phyloP scores from a whole-genome alignment of 1,139 yeast species.

The Geotrichum fermentans region DNA sequence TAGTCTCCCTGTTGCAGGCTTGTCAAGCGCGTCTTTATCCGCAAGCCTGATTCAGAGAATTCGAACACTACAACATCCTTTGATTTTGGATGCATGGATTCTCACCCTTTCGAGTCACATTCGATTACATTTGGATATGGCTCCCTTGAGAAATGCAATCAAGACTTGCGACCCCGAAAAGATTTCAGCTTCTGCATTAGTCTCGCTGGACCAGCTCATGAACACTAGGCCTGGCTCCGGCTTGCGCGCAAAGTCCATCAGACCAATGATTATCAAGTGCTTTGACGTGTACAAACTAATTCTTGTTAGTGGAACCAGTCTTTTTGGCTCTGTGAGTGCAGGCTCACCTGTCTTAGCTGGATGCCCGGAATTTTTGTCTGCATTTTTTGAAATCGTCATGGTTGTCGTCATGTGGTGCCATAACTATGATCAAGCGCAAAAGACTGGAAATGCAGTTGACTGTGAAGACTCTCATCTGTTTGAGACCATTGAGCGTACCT shows the following conservation, averaged over 20 bases:
- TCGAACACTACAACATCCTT: conserved; percentile 27
- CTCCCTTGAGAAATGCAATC: conserved; percentile 22
- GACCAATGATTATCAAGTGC: conserved; percentile 27
- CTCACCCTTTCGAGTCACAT: conserved; percentile 26
- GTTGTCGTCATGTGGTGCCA: conserved; percentile 35
- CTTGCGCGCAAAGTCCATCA: too few species aligned
- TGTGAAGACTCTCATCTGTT: conserved; percentile 26
- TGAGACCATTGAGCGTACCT: conserved; percentile 26
- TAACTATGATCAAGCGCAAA: conserved; percentile 27
- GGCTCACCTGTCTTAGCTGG: conserved; percentile 26
- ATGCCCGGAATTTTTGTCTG: conserved; percentile 27
- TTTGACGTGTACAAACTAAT: conserved; percentile 29
- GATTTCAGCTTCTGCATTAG: conserved; percentile 22
- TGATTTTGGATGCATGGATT: conserved; percentile 25
- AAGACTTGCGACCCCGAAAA: conserved; percentile 30
- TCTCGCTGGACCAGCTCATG: conserved; percentile 21
- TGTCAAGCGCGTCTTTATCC: too few species aligned
- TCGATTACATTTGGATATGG: conserved; percentile 27
- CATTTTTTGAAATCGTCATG: conserved; percentile 31
- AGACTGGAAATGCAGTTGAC: conserved; percentile 18
- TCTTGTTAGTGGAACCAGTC: conserved; percentile 25
- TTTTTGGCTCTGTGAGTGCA: conserved; percentile 26
- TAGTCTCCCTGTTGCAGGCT: too few species aligned
- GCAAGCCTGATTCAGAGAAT: conserved; percentile 11
- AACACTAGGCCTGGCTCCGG: neutral